Base-by-base conservation (phyloP, 2,329 filamentous ascomycete genomes). In the Tolypocladium pustulatum region DNA sequence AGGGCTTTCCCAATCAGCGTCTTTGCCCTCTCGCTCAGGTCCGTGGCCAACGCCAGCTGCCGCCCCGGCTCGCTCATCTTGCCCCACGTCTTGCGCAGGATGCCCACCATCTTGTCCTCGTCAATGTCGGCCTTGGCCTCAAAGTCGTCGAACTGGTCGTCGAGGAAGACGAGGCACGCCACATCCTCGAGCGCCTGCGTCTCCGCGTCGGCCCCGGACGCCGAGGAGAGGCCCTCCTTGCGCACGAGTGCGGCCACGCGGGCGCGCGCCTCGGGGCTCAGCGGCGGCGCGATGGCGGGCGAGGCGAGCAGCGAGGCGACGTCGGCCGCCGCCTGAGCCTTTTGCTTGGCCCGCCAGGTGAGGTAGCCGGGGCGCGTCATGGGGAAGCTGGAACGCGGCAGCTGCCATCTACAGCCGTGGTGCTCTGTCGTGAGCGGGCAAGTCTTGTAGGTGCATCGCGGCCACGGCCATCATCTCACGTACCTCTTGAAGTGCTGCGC, bases 81-180 rank as follows among this genome's bases (percentile, higher is more conserved):
- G 54, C 67, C 84, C 87, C 87, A 90, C 17, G 87, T 90, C 80
- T 90, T 90, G 65, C 76, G 76, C 69, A 91, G 69, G 63, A 91
- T 90, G 22, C 74, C 75, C 25, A 93, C 70, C 60, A 91, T 84
- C 79, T 94, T 95, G 56, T 85, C 86, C 73, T 93, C 89, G 67
- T 91, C 88, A 20, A 80, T 69, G 57, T 86, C 80, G 34, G 82
- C 80, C 68, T 81, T 78, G 64, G 71, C 79, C 76, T 90, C 87
- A 72, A 94, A 96, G 56, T 81, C 83, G 66, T 92, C 90, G 62
- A 95, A 88, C 69, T 94, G 89, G 69, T 93, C 90, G 69, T 94
- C 90, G 63, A 96, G 74, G 70, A 96, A 96, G 34, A 95, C 90
- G 58, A 96, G 74, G 69, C 90, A 95, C 3, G 91, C 91, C 53